Evolutionary conservation across 768 basidiomycete genomes (phyloP).

Genomic region (Mycena polygramma): DNA sequence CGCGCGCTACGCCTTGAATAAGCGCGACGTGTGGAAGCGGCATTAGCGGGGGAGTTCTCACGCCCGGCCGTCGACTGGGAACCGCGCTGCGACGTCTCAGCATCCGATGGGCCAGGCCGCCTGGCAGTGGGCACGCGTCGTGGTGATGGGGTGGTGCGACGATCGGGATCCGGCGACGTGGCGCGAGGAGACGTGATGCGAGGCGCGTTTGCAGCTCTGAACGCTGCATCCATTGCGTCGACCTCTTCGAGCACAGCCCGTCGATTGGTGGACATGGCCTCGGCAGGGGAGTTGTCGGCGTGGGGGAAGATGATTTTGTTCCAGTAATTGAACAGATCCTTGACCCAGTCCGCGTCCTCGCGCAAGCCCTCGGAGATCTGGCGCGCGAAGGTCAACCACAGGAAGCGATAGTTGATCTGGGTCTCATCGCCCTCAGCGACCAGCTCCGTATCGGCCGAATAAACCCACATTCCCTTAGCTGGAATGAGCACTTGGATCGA

Average conservation of each 20-base stretch:
- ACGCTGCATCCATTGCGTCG: constrained; percentile 18
- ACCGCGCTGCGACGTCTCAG: too few relatives aligned
- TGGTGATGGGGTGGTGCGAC: too few relatives aligned
- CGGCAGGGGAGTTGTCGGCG: constrained; percentile 10
- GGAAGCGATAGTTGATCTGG: constrained; percentile 10
- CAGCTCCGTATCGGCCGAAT: constrained; percentile 22
- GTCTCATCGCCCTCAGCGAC: constrained; percentile 11
- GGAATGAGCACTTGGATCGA: too few relatives aligned
- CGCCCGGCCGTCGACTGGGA: too few relatives aligned
- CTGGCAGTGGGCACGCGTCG: too few relatives aligned
- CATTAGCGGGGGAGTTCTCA: too few relatives aligned
- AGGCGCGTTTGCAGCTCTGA: constrained; percentile 3
- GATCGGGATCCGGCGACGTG: too few relatives aligned
- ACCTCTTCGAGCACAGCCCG: constrained; percentile 11
- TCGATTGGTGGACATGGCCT: background rate
- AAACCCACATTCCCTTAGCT: constrained; percentile 12
- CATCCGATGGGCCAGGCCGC: too few relatives aligned
- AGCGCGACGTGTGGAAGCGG: too few relatives aligned
- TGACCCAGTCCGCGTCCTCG: constrained; percentile 14
- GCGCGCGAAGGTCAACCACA: background rate
- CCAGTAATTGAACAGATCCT: constrained; percentile 15
- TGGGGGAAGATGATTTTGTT: constrained; percentile 21
- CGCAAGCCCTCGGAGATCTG: constrained; percentile 25
- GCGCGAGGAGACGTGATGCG: too few relatives aligned
- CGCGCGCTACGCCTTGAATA: too few relatives aligned